phyloP scores from a whole-genome alignment of 2,329 filamentous ascomycete genomes.

The Endoconidiophora laricicola region DNA sequence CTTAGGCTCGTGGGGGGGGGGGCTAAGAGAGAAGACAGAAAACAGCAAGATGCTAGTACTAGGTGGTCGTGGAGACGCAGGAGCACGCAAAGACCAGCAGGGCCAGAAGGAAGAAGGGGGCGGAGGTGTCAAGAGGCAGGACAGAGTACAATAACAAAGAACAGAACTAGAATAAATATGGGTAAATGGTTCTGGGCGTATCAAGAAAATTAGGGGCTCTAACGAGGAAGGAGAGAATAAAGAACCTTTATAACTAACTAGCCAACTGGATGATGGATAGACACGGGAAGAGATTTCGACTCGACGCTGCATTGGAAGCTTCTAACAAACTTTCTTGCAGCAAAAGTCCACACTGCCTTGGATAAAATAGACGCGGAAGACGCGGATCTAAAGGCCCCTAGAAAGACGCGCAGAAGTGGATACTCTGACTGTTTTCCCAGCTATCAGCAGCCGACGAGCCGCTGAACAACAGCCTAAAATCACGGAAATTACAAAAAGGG shows the following conservation, averaged over 20 bases:
- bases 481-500: neutral
- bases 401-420: slow-evolving; percentile 9
- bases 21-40: neutral
- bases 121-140: neutral
- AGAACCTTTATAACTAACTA: too few relatives aligned
- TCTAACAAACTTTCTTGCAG: neutral
- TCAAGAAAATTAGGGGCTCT: too few relatives aligned
- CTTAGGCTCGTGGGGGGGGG: neutral
- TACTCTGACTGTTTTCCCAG: neutral
- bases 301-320: neutral
- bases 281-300: neutral
- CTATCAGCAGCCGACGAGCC: neutral
- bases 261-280: too few relatives aligned
- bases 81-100: too few relatives aligned
- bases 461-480: neutral
- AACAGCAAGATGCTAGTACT: neutral
- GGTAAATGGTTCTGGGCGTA: too few relatives aligned
- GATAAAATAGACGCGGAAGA: slow-evolving; percentile 16
- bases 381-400: slow-evolving; percentile 12
- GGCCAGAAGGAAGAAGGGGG: too few relatives aligned
- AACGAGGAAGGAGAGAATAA: too few relatives aligned
- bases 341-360: slow-evolving; percentile 1
- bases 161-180: too few relatives aligned
- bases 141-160: neutral
- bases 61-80: neutral